phyloP scores from a whole-genome alignment of 345 rosid genomes.

The Citrus reticulata region DNA sequence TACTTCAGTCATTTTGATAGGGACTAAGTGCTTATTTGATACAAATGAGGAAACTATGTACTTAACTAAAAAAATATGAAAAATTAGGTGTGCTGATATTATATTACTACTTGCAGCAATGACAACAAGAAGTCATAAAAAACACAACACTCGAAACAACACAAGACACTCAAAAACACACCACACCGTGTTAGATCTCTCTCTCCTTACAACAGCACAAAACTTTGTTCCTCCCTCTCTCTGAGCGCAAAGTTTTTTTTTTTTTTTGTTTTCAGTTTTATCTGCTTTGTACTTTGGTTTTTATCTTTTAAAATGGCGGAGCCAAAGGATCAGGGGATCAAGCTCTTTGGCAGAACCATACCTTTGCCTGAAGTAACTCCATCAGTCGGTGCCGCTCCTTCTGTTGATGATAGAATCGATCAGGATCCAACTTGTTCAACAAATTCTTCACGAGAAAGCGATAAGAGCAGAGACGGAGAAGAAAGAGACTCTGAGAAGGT shows the following conservation, averaged over 20 bases:
- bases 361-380: conserved; percentile 44
- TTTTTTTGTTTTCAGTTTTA: conserved; percentile 8
- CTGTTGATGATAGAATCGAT: conserved; percentile 18
- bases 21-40: too few species aligned
- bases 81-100: neutral
- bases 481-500: conserved; percentile 38
- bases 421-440: conserved; percentile 37
- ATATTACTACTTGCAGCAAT: neutral
- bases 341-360: conserved; percentile 87
- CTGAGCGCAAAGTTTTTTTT: conserved; percentile 9
- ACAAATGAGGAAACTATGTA: neutral
- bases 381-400: neutral
- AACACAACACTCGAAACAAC: conserved; percentile 4
- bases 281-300: conserved; percentile 5
- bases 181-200: conserved; percentile 28
- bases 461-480: conserved; percentile 25
- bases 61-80: neutral
- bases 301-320: conserved; percentile 52
- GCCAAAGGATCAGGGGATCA: conserved; percentile 76
- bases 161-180: neutral
- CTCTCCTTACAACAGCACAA: conserved; percentile 1
- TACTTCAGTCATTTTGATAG: too few species aligned
- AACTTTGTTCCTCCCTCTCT: conserved; percentile 15
- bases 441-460: conserved; percentile 26
- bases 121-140: neutral